phyloP scores from a whole-genome alignment of 192 early-diverging fungal species.

The Coemansia biformis region DNA sequence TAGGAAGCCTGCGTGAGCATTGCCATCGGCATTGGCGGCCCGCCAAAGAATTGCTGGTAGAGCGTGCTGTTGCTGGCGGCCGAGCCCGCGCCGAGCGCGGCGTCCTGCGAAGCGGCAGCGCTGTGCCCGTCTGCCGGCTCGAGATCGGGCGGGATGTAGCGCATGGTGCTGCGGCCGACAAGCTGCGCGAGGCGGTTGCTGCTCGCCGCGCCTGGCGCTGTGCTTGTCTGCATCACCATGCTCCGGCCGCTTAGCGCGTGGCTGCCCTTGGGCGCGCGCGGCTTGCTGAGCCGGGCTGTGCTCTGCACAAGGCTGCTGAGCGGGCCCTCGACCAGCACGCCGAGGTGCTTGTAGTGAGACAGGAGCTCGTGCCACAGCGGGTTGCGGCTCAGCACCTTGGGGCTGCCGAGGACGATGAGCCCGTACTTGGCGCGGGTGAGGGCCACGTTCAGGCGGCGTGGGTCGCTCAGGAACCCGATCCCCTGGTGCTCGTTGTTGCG shows the following conservation, averaged over 20 bases:
- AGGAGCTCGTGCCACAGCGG: constrained; percentile 96
- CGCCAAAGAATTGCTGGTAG: constrained; percentile 20
- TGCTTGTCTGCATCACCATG: constrained; percentile 29
- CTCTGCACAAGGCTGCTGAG: constrained; percentile 81
- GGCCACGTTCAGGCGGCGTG: constrained; percentile 86
- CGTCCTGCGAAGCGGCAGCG: not conserved
- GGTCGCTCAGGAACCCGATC: constrained; percentile 89
- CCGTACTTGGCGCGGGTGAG: constrained; percentile 91
- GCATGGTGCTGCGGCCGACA: constrained; percentile 45
- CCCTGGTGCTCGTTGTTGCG: constrained; percentile 97
- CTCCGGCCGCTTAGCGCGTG: constrained; percentile 23
- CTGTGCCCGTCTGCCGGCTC: constrained; percentile 6
- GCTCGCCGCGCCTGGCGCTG: constrained; percentile 37
- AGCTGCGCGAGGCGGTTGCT: constrained; percentile 43
- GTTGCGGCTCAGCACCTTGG: constrained; percentile 89
- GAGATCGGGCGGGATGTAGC: constrained; percentile 47
- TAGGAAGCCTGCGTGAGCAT: constrained; percentile 33
- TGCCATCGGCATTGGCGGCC: constrained; percentile 7
- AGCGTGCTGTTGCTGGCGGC: constrained; percentile 19
- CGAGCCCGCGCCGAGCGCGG: not conserved
- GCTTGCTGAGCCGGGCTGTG: constrained; percentile 83
- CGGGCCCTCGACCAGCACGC: constrained; percentile 89
- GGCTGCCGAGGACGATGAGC: constrained; percentile 90
- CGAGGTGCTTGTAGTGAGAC: constrained; percentile 83
- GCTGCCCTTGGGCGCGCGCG: constrained; percentile 49